Percentiles rank a stretch among this genome's conserved stretches.
These are phyloP conservation scores for Debaryomyces castellii DNA, from an alignment of 805 yeast species.

Conservation along the genomic window DNA sequence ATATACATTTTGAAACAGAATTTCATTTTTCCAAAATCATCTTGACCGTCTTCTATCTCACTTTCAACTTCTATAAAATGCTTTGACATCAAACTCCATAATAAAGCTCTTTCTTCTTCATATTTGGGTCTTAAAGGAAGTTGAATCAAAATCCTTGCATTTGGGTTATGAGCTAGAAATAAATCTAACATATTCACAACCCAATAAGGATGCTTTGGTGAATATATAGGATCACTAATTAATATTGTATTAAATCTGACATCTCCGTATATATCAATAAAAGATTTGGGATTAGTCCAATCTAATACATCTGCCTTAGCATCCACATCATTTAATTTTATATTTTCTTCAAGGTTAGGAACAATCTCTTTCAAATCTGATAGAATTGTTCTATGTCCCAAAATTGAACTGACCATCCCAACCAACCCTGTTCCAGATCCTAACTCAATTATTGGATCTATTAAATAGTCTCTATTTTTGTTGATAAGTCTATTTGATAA, in stretches of 20 bases:
- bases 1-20: conserved; percentile 49
- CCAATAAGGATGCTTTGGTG: conserved; percentile 76
- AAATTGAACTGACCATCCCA: conserved; percentile 64
- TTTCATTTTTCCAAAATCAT: conserved; percentile 78
- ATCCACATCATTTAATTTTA: conserved; percentile 46
- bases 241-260: conserved; percentile 58
- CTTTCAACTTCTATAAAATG: conserved; percentile 35
- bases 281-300: conserved; percentile 68
- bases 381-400: conserved; percentile 51
- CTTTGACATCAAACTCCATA: conserved; percentile 56
- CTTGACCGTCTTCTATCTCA: conserved; percentile 63
- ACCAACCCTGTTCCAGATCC: conserved; percentile 95
- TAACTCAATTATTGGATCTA: conserved; percentile 58
- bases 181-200: conserved; percentile 57
- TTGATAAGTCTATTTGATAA: conserved; percentile 55
- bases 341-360: conserved; percentile 62
- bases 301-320: conserved; percentile 57
- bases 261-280: conserved; percentile 19
- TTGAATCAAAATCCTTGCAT: conserved; percentile 60
- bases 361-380: conserved; percentile 84
- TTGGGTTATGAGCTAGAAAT: conserved; percentile 34
- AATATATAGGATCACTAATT: conserved; percentile 87
- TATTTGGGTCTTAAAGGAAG: conserved; percentile 72
- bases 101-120: conserved; percentile 57
- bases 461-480: conserved; percentile 11